Evolutionary conservation across 805 yeast genomes (phyloP).

Genomic region (Scheffersomyces ergatensis): DNA sequence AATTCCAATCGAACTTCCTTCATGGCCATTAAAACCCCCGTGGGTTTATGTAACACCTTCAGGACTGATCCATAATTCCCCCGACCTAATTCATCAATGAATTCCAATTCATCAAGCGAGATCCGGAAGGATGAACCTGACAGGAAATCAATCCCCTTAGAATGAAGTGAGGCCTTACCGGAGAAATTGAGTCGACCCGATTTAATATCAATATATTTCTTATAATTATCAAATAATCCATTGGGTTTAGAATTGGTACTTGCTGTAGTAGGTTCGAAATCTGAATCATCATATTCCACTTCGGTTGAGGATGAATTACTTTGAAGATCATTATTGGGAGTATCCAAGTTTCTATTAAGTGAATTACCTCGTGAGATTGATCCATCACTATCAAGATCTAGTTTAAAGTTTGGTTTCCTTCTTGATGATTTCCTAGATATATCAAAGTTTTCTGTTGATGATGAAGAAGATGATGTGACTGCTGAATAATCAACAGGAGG

Average conservation of each 20-base stretch:
- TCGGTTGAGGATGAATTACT: background rate
- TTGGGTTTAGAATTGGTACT: conserved; percentile 30
- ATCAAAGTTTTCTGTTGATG: conserved; percentile 3
- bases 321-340: conserved; percentile 4
- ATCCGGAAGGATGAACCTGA: conserved; percentile 86
- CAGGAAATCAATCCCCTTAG: conserved; percentile 88
- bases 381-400: conserved; percentile 23
- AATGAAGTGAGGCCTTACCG: conserved; percentile 89
- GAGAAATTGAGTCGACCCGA: conserved; percentile 90
- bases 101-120: conserved; percentile 77
- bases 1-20: conserved; percentile 91
- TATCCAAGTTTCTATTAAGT: background rate
- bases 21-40: conserved; percentile 93
- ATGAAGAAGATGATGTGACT: background rate
- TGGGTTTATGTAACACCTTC: conserved; percentile 90
- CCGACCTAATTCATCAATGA: conserved; percentile 85
- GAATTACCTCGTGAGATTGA: background rate
- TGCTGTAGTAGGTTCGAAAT: conserved; percentile 13
- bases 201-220: conserved; percentile 86
- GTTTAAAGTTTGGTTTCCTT: conserved; percentile 37
- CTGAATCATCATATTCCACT: conserved; percentile 17
- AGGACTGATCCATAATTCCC: conserved; percentile 97
- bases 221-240: conserved; percentile 78
- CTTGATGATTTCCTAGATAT: conserved; percentile 36
- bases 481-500: conserved; percentile 3